Conservation (phyloP, 768 basidiomycete species). For the Termitomyces sp. region DNA sequence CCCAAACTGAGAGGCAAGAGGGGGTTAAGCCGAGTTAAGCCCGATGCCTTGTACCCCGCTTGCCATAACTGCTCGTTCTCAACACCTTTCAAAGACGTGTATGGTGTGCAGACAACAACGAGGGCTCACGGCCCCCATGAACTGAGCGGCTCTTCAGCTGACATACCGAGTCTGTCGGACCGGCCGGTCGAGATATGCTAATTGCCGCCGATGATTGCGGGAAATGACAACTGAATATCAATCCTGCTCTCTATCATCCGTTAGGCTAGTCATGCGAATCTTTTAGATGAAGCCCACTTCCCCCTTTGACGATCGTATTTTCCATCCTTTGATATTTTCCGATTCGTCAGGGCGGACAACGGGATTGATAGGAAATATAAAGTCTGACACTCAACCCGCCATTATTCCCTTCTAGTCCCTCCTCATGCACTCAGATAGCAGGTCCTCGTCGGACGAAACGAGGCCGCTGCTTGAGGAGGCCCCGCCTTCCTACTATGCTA, state of each 20-base stretch:
- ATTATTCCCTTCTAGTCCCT: conserved; percentile 20
- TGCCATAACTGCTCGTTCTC: background rate
- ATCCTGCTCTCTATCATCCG: conserved; percentile 9
- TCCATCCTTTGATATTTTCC: conserved; percentile 18
- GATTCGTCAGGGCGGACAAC: conserved; percentile 31
- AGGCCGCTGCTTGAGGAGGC: conserved; percentile 50
- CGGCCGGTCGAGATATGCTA: conserved; percentile 30
- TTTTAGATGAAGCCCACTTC: conserved; percentile 26
- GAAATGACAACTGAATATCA: conserved; percentile 30
- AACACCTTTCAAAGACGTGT: background rate
- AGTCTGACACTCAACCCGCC: conserved; percentile 15
- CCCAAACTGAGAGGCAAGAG: background rate
- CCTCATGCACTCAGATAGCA: conserved; percentile 40
- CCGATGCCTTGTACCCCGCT: background rate
- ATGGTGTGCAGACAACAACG: background rate
- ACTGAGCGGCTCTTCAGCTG: background rate
- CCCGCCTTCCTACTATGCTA: conserved; percentile 42
- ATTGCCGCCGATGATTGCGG: conserved; percentile 38
- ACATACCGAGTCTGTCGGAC: conserved; percentile 26
- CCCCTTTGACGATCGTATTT: conserved; percentile 14
- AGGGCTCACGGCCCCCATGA: background rate
- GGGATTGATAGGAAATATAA: conserved; percentile 22
- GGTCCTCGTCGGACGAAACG: conserved; percentile 45
- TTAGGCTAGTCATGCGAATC: conserved; percentile 26
- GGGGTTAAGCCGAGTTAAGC: background rate